These are phyloP conservation scores for Cystobasidiaceae sp. DNA, from an alignment of 1,284 basidiomycete genomes.

Conservation along the genomic window DNA sequence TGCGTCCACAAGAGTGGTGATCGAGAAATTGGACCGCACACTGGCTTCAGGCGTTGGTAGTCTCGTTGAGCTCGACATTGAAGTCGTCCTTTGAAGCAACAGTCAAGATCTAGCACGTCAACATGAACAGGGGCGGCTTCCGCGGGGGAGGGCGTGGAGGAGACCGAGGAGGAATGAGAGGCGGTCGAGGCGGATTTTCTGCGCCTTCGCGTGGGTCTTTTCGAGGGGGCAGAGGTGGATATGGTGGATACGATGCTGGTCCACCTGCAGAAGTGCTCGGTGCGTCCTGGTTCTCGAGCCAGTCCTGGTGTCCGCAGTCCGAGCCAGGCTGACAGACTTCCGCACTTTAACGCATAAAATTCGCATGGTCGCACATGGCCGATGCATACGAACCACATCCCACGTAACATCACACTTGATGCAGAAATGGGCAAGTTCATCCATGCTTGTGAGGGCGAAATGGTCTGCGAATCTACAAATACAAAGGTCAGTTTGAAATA, in stretches of 20 bases:
- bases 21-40: too few relatives aligned
- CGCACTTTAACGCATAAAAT: background rate
- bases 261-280: constrained; percentile 46
- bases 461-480: constrained; percentile 85
- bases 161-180: constrained; percentile 33
- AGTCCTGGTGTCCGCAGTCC: too few relatives aligned
- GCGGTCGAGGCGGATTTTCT: too few relatives aligned
- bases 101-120: too few relatives aligned
- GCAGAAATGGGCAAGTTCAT: constrained; percentile 61
- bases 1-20: too few relatives aligned
- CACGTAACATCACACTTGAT: background rate
- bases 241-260: constrained; percentile 43
- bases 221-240: constrained; percentile 39
- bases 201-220: constrained; percentile 39
- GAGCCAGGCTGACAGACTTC: too few relatives aligned
- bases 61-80: too few relatives aligned
- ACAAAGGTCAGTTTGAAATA: constrained; percentile 56
- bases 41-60: too few relatives aligned
- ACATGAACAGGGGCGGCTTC: constrained; percentile 33
- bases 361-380: background rate
- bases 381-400: too few relatives aligned
- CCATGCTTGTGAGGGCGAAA: constrained; percentile 96
- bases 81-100: too few relatives aligned
- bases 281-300: too few relatives aligned
- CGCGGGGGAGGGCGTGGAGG: constrained; percentile 33